Evolutionary conservation across 208 protist species (phyloP).

Genomic region (Trypanosoma rangeli): DNA sequence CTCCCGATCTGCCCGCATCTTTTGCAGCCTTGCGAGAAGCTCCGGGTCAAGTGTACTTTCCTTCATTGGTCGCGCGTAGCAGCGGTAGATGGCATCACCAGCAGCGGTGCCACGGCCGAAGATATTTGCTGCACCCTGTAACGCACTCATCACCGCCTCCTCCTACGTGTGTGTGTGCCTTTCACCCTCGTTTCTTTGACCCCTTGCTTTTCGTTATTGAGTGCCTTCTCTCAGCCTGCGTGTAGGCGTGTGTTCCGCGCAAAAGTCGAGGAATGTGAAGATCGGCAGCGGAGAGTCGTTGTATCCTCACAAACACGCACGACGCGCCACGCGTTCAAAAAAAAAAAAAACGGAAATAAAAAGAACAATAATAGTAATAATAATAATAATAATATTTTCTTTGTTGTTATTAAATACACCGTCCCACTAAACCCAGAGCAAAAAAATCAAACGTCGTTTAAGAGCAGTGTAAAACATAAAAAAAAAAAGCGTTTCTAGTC

Average conservation of each 20-base stretch:
- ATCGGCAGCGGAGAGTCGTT: not conserved
- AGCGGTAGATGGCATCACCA: conserved; percentile 86
- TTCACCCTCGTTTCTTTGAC: conserved; percentile 1
- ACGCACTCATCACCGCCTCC: conserved; percentile 3
- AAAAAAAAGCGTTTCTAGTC: not conserved
- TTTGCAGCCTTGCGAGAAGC: conserved; percentile 57
- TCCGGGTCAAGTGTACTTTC: conserved; percentile 80
- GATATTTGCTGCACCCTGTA: conserved; percentile 35
- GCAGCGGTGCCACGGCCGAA: conserved; percentile 89
- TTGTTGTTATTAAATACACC: too few species aligned
- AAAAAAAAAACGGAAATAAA: not conserved
- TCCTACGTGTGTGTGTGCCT: not conserved
- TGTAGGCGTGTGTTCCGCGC: not conserved
- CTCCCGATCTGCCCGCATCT: conserved; percentile 61
- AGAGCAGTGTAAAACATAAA: not conserved
- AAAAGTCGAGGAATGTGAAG: not conserved
- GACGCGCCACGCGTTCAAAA: not conserved
- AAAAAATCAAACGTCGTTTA: not conserved
- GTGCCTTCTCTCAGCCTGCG: not conserved
- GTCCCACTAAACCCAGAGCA: not conserved
- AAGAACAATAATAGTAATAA: too few species aligned
- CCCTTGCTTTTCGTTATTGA: not conserved
- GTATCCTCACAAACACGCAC: conserved; percentile 1
- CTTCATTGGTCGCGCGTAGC: conserved; percentile 73
- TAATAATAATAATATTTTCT: too few species aligned